Evolutionary conservation across 1,284 basidiomycete species (phyloP).

Genomic region (Schizopora paradoxa): DNA sequence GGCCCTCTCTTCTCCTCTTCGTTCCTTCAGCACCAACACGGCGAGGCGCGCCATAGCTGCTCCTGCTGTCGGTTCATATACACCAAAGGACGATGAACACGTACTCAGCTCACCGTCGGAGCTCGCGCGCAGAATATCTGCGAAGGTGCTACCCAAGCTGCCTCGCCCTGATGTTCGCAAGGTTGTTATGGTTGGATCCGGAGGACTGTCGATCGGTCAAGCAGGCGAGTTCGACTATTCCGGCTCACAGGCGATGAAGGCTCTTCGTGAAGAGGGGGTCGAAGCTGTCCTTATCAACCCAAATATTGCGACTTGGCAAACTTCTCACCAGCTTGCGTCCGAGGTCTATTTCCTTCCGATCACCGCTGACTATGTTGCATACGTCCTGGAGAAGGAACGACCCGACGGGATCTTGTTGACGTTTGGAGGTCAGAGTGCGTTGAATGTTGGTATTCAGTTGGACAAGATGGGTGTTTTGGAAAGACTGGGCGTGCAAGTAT

Average conservation of each 20-base stretch:
- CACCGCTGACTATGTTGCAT: slow-evolving; percentile 96
- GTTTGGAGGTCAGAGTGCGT: slow-evolving; percentile 96
- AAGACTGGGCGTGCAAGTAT: slow-evolving; percentile 88
- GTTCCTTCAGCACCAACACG: slow-evolving; percentile 37
- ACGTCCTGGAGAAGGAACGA: slow-evolving; percentile 96
- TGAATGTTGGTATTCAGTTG: slow-evolving; percentile 97
- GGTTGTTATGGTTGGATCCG: slow-evolving; percentile 94
- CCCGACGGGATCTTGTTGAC: slow-evolving; percentile 97
- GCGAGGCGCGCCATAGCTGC: slow-evolving; percentile 69
- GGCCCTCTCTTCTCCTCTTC: too few relatives aligned
- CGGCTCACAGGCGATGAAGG: slow-evolving; percentile 98
- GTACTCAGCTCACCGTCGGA: slow-evolving; percentile 91
- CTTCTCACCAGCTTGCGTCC: slow-evolving; percentile 92
- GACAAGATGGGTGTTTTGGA: slow-evolving; percentile 98
- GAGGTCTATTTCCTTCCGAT: slow-evolving; percentile 98
- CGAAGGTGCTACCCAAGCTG: slow-evolving; percentile 84
- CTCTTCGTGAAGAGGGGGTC: slow-evolving; percentile 92
- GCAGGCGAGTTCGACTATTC: slow-evolving; percentile 99
- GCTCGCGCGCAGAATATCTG: slow-evolving; percentile 85
- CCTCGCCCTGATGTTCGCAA: slow-evolving; percentile 88
- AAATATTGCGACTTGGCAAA: slow-evolving; percentile 97
- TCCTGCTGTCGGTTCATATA: slow-evolving; percentile 72
- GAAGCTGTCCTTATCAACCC: slow-evolving; percentile 96
- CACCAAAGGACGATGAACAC: slow-evolving; percentile 66
- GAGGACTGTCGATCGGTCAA: slow-evolving; percentile 96